Conservation (phyloP, 1,284 basidiomycete species). For the Megacollybia platyphylla region DNA sequence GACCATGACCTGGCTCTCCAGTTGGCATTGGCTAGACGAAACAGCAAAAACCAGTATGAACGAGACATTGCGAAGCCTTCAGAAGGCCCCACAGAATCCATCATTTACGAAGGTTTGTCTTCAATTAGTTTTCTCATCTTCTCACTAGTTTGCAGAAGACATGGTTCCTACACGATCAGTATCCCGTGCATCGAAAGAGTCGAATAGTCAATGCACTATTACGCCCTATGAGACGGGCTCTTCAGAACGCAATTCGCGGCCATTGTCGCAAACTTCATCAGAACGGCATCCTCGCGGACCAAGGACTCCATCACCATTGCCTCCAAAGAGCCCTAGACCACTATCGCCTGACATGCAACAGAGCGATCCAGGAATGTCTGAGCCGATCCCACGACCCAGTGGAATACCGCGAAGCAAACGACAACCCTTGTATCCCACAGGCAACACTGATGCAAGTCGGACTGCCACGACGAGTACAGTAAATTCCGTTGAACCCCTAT, state of each 20-base stretch:
- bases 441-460: constrained; percentile 35
- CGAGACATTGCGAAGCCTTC: constrained; percentile 25
- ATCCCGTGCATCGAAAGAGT: constrained; percentile 36
- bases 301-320: constrained; percentile 55
- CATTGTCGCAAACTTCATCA: constrained; percentile 27
- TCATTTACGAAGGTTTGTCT: constrained; percentile 59
- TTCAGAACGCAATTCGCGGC: constrained; percentile 21
- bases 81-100: constrained; percentile 42
- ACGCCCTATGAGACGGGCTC: constrained; percentile 18
- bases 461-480: constrained; percentile 20
- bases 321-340: constrained; percentile 26
- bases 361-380: neutral
- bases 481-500: constrained; percentile 49
- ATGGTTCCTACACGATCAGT: constrained; percentile 41
- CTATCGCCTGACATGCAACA: constrained; percentile 9
- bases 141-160: constrained; percentile 31
- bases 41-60: constrained; percentile 64
- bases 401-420: constrained; percentile 57
- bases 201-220: constrained; percentile 19
- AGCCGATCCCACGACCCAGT: constrained; percentile 12
- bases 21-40: constrained; percentile 67
- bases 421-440: constrained; percentile 42
- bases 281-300: constrained; percentile 59
- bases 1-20: constrained; percentile 65
- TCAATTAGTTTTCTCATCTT: constrained; percentile 2